These are phyloP conservation scores for Aspergillus asperescens DNA, from an alignment of 495 filamentous ascomycete genomes.

Conservation along the genomic window DNA sequence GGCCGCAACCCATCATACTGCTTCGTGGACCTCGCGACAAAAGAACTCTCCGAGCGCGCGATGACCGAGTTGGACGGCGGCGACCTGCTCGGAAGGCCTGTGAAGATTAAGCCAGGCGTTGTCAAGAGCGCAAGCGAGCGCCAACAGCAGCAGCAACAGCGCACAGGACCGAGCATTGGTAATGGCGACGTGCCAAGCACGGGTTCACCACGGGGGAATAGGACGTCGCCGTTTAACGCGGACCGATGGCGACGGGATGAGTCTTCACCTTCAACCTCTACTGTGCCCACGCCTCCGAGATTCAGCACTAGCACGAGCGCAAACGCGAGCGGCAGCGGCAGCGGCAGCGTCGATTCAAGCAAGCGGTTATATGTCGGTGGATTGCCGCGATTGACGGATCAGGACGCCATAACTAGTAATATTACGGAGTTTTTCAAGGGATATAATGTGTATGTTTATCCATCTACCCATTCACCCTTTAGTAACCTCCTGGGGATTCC, in stretches of 20 bases:
- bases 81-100: constrained; percentile 47
- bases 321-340: constrained; percentile 1
- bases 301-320: constrained; percentile 2
- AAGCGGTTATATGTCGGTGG: constrained; percentile 60
- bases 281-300: background rate
- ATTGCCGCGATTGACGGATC: constrained; percentile 53
- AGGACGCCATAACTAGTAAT: constrained; percentile 46
- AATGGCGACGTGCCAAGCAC: background rate
- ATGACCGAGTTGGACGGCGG: constrained; percentile 51
- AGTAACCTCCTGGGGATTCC: no score
- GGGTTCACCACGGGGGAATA: constrained; percentile 11
- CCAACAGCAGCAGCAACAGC: constrained; percentile 16
- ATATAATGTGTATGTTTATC: constrained; percentile 43
- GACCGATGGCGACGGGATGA: constrained; percentile 38
- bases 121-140: constrained; percentile 36
- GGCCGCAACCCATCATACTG: constrained; percentile 67
- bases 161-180: constrained; percentile 8
- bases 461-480: no score
- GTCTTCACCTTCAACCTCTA: background rate
- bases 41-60: constrained; percentile 52
- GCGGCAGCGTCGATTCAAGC: constrained; percentile 38
- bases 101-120: constrained; percentile 59
- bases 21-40: constrained; percentile 57
- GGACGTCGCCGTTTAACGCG: constrained; percentile 23
- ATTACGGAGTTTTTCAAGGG: constrained; percentile 55